These are phyloP conservation scores for Colletotrichum gigasporum DNA, from an alignment of 2,329 filamentous ascomycete species.

Conservation along the genomic window DNA sequence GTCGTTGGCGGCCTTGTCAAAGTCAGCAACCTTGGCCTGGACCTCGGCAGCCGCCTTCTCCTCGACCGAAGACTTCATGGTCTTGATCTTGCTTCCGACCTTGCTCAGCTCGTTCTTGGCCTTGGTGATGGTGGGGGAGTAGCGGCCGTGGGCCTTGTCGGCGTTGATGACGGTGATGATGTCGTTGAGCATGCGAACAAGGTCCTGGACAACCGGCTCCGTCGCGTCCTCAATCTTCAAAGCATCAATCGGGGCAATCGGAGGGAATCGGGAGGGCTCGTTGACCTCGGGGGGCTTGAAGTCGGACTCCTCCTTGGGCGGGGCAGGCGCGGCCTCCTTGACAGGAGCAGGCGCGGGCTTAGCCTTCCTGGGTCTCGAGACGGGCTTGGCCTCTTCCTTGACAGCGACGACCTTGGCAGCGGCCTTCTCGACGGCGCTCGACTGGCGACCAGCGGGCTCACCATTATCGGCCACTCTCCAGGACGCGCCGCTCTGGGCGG, in stretches of 20 bases:
- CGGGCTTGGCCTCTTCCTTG: slow-evolving; percentile 42
- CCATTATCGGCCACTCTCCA: slow-evolving; percentile 77
- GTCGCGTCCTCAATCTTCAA: slow-evolving; percentile 78
- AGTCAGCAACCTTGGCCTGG: slow-evolving; percentile 75
- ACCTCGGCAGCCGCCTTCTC: slow-evolving; percentile 80
- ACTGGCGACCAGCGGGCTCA: slow-evolving; percentile 66
- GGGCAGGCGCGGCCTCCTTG: slow-evolving; percentile 43
- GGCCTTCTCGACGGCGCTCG: slow-evolving; percentile 60
- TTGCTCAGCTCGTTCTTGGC: slow-evolving; percentile 85
- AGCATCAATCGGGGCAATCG: slow-evolving; percentile 79
- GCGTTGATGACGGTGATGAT: slow-evolving; percentile 94
- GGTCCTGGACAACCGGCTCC: slow-evolving; percentile 89
- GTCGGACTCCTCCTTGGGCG: slow-evolving; percentile 41
- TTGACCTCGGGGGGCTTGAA: slow-evolving; percentile 71
- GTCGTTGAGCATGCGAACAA: slow-evolving; percentile 95
- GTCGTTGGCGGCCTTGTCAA: slow-evolving; percentile 87
- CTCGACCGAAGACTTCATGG: slow-evolving; percentile 75
- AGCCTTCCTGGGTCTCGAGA: slow-evolving; percentile 33
- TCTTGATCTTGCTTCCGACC: slow-evolving; percentile 81
- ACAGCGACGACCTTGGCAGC: slow-evolving; percentile 40
- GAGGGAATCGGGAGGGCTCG: slow-evolving; percentile 71
- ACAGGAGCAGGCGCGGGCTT: slow-evolving; percentile 34
- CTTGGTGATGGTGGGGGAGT: slow-evolving; percentile 80
- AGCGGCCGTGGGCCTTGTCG: slow-evolving; percentile 81
- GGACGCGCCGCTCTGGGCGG: slow-evolving; percentile 84